Evolutionary conservation across 2,329 filamentous ascomycete genomes (phyloP), one percentile per base, ranked within the genome.

Genomic region (Bipolaris victoriae): DNA sequence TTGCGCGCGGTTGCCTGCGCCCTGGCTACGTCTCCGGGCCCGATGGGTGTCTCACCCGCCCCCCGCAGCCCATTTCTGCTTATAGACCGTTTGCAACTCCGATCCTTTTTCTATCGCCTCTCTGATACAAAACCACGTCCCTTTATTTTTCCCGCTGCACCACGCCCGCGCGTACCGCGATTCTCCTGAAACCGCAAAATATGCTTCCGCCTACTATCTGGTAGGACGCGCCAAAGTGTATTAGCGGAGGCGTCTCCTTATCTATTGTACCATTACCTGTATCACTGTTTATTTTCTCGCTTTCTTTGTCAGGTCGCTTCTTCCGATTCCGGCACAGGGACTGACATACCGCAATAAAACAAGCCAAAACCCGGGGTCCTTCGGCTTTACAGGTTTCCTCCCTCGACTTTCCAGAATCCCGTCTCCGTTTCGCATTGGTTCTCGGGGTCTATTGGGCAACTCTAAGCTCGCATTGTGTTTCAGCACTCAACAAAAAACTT

Each of bases 381-480:
- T 46, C 37, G 15, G 22, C 29, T 53, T 36, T 31, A 36, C 52
- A 33, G 39, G 37, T 49, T 33, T 37, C 43, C 29, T 24, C 22
- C 39, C 35, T 45, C 41, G 20, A 43, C 29, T 37, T 52, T 52
- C 51, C 36, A 57, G 41, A 53, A 26, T 50, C 41, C 43, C 50
- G 37, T 52, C 52, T 51, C 35, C 47, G 57, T 61, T 58, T 65
- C 55, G 58, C 57, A 43, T 47, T 35, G 40, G 57, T 43, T 20
- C 18, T 41, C 41, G 15, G 31, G 26, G 22, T 51, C 41, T 39
- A 18, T 51, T 48, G 47, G 56, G 50, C 57, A 63, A 54, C 62
- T 55, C 45, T 60, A 50, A 52, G 20, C 24, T 45, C 58, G 55
- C 60, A 58, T 58, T 58, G 60, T 52, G 65, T 64, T 65, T 63